Evolutionary conservation across 1,139 yeast species (phyloP), one percentile per base, ranked within the genome.

Genomic region (Suhomyces bolitotheri): DNA sequence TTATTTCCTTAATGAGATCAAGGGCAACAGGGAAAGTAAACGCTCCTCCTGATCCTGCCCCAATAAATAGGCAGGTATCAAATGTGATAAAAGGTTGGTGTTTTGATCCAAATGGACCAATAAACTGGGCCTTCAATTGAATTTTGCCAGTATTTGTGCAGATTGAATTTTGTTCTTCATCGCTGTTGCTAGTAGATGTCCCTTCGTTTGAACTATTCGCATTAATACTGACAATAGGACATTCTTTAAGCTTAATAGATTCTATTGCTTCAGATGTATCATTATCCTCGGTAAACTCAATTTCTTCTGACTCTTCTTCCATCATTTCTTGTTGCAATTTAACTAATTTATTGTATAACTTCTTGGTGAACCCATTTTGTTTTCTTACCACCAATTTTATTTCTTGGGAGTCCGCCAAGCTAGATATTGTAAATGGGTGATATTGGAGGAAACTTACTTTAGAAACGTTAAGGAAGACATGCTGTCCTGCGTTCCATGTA

Each of bases 401-500:
- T 23, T 67, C 63, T 1, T 68, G 67, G 3, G 64, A 42, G 7
- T 58, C 64, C 8, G 70, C 54, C 17, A 68, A 46, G 33, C 70
- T 66, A 2, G 70, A 53, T 31, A 73, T 67, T 4, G 76, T 69
- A 46, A 73, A 73, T 1, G 79, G 79, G 44, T 73, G 79, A 41
- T 59, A 61, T 43, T 71, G 77, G 29, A 69, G 49, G 7, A 49
- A 43, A 14, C 60, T 58, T 10, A 72, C 63, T 40, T 61, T 62
- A 2, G 62, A 52, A 4, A 73, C 73, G 32, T 61, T 66, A 16
- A 73, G 53, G 31, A 57, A 62, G 4, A 71, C 58, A 47, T 73
- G 76, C 46, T 69, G 76, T 2, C 79, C 79, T 0, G 77, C 64
- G 36, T 62, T 61, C 79, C 79, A 73, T 12, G 60, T 56, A 19